These are phyloP conservation scores for Jacaranda mimosifolia DNA, from an alignment of 257 asterid species.

Conservation along the genomic window DNA sequence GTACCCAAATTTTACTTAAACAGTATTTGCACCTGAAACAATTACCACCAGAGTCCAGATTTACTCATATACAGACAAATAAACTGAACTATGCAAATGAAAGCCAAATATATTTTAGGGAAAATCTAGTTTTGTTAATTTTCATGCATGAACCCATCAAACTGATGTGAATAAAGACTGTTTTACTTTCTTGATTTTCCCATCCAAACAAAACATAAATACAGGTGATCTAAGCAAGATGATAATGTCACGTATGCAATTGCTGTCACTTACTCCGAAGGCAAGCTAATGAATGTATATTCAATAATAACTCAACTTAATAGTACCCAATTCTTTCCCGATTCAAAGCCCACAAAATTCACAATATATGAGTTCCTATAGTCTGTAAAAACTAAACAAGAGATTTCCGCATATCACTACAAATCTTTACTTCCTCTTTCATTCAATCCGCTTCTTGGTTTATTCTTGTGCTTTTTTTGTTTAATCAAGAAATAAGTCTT, in stretches of 20 bases:
- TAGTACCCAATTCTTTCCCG: not conserved
- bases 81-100: constrained; percentile 9
- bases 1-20: not conserved
- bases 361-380: not conserved
- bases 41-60: not conserved
- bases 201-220: too few species aligned
- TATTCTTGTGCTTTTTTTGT: too few species aligned
- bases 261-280: not conserved
- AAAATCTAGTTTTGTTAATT: not conserved
- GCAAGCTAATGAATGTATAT: not conserved
- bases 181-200: not conserved
- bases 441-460: too few species aligned
- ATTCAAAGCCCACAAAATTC: constrained; percentile 6
- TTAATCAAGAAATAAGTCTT: too few species aligned
- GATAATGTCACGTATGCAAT: not conserved
- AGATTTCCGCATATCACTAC: not conserved
- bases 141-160: constrained; percentile 3
- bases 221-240: not conserved
- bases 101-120: not conserved
- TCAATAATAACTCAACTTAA: not conserved
- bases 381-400: not conserved
- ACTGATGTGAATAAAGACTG: constrained; percentile 6
- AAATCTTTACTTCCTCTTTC: not conserved
- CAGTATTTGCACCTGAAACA: not conserved
- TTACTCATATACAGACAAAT: not conserved